A percentile compares a stretch with the other conserved stretches of the same genome.
Evolutionary conservation across 2,329 filamentous ascomycete genomes (phyloP).

Genomic region (Aspergillus calidoustus): DNA sequence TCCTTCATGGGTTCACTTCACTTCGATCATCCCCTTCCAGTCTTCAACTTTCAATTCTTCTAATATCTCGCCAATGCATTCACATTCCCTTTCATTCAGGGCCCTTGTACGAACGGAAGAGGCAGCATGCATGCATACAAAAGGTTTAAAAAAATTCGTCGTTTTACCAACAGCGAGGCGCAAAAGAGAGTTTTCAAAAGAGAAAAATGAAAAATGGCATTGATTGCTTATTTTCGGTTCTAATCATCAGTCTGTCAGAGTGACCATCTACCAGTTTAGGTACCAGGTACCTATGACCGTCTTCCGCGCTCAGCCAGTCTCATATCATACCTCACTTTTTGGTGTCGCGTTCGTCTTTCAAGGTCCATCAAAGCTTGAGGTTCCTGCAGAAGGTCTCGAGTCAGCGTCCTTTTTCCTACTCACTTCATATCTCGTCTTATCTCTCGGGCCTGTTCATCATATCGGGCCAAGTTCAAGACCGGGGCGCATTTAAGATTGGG

Average conservation of each 20-base stretch:
- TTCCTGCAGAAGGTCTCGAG: background rate
- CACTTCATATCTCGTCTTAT: background rate
- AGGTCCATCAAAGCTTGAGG: background rate
- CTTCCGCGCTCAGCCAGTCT: background rate
- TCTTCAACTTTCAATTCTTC: constrained; percentile 17
- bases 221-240: constrained; percentile 14
- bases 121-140: constrained; percentile 26
- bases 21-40: background rate
- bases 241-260: background rate
- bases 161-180: constrained; percentile 14
- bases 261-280: background rate
- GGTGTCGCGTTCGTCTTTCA: background rate
- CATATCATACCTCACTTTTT: background rate
- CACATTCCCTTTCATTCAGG: constrained; percentile 22
- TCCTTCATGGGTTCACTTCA: background rate
- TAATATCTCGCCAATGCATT: constrained; percentile 29
- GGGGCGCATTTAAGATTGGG: background rate
- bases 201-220: constrained; percentile 20
- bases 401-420: background rate
- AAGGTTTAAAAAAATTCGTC: constrained; percentile 21
- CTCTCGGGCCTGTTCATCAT: background rate
- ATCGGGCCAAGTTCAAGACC: background rate
- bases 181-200: constrained; percentile 14
- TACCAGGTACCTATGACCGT: background rate
- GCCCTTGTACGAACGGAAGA: constrained; percentile 31